Base-by-base conservation (phyloP, 306 rosid genomes). In the Prunus davidiana region DNA sequence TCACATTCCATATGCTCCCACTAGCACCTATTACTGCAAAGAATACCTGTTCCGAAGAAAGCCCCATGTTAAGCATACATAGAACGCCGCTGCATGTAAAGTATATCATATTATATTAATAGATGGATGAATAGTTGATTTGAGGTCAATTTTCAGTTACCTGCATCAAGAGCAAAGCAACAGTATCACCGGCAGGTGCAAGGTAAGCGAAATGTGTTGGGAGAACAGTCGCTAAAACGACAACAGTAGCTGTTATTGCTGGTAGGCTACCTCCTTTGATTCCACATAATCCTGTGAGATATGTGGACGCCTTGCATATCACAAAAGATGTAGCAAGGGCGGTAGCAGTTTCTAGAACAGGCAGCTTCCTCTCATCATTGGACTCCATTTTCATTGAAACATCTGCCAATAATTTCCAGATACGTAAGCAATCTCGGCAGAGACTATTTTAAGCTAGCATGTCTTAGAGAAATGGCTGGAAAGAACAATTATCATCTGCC, bases 11-110 rank as follows among this genome's bases (percentile, higher is more conserved):
- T 84, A 91, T 78, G 67, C 91, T 88, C 74, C 90, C 93, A 79
- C 96, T 84, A 2, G 93, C 91, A 62, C 96, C 93, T 24, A 91
- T 65, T 46, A 90, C 93, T 14, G 87, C 84, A 67, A 88, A 88
- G 73, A 89, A 88, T 64, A 91, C 86, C 92, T 87, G 84, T 32
- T 64, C 24, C n/a, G 11, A 71, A 28, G 25, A 3, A 30, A 64
- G 45, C 51, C 27, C 4, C 55, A 15, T 18, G 30, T 13, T 51
- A 76, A 54, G 8, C 41, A 34, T 34, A 34, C 8, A 34, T 34
- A 34, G 41, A 34, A 34, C 41, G 8, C 41, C 7, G 41, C 41
- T 34, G 41, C 41, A 34, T 34, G 41, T 5, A 34, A 5, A 65
- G 16, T 65, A 72, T 56, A 52, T 28, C 64, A 8, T 18, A 3